Evolutionary conservation across 164 flowering plant species (phyloP), one percentile per base, ranked within the genome.

Genomic region (Tetrastigma voinierianum): DNA sequence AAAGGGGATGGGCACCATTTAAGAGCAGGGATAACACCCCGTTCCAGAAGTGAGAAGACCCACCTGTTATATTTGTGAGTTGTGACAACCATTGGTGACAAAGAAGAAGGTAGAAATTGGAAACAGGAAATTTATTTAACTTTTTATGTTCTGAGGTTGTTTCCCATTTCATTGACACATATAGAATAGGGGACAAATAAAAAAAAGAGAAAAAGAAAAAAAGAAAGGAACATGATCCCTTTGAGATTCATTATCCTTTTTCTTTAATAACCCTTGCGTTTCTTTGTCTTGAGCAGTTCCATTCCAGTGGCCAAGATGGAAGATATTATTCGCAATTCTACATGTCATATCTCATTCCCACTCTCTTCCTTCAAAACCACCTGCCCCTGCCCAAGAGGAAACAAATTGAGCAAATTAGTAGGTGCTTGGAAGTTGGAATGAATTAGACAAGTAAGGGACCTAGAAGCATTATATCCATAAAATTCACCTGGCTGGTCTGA

Each of bases 131-230:
- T 58, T 65, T 71, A 52, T 67, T 73, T 71, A 49, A 62, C 24
- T 65, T 78, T 78, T 64, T 66, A 59, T 62, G 68, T 65, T 80
- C 74, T 73, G 76, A 72, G 78, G 77, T 74, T 85, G 86, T 87
- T 85, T 79, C 86, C 91, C 78, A 74, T 72, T 74, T 67, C 82
- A 70, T 64, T 76, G 86, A 82, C 83, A 84, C 73, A 72, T 67
- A 72, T 66, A 57, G 58, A 68, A 78, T 55, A 55, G 57, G n/a
- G 25, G 71, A 61, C 19, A 43, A 64, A 18, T 14, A 43, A 51
- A 54, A 40, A n/a, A 52, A 74, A 65, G 57, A 17, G 17, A 59
- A 64, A 70, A 53, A 40, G 44, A 32, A 57, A 43, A 40, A 67
- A 43, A 20, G 43, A 47, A 62, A 48, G 55, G 64, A 68, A 72